Evolutionary conservation across 345 rosid species (phyloP).

Genomic region (Passiflora organensis): DNA sequence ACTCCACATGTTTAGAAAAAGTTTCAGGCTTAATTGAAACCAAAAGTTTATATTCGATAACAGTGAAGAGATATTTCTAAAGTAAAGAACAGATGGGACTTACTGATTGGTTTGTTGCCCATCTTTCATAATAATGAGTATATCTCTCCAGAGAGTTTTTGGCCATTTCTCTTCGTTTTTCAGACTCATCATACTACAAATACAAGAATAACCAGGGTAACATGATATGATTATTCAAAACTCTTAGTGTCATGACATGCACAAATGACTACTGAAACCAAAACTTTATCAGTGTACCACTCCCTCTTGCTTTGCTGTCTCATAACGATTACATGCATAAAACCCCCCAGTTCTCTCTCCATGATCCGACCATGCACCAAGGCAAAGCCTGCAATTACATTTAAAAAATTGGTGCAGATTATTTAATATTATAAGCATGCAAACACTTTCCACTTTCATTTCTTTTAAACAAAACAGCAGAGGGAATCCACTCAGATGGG

Average conservation of each 20-base stretch:
- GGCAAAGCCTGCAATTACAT: conserved; percentile 57
- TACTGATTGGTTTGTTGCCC: conserved; percentile 90
- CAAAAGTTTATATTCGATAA: too few relatives aligned
- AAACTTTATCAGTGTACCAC: conserved; percentile 39
- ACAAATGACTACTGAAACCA: not conserved
- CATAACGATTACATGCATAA: conserved; percentile 73
- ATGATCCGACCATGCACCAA: conserved; percentile 71
- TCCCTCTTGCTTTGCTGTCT: conserved; percentile 85
- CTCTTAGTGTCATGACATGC: not conserved
- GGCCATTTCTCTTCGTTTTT: conserved; percentile 87
- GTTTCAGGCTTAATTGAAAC: too few relatives aligned
- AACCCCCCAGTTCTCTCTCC: conserved; percentile 81
- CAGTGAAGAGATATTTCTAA: too few relatives aligned
- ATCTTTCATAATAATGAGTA: conserved; percentile 85
- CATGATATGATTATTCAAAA: conserved; percentile 1
- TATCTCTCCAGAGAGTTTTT: conserved; percentile 81
- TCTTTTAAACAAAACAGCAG: too few relatives aligned
- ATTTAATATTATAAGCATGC: too few relatives aligned
- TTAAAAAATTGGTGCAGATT: too few relatives aligned
- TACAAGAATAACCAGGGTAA: conserved; percentile 5
- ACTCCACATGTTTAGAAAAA: too few relatives aligned
- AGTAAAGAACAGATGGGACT: conserved; percentile 6
- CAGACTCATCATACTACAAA: conserved; percentile 66
- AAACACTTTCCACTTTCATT: too few relatives aligned
- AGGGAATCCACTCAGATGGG: too few relatives aligned